phyloP scores from a whole-genome alignment of 371 early-diverging fungal genomes.

The Lichtheimia ornata region DNA sequence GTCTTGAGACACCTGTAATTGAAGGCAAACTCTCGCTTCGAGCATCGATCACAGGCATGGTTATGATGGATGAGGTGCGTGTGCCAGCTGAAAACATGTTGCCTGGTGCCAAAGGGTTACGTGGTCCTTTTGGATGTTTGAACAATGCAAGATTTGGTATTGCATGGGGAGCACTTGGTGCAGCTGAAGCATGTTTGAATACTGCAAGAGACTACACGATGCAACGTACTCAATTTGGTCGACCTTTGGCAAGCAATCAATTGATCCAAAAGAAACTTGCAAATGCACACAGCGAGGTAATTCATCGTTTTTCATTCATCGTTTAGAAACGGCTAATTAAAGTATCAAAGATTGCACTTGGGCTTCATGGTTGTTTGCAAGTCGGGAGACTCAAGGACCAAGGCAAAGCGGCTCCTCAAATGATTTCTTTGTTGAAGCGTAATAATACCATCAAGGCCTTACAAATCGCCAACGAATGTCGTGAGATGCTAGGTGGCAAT shows the following conservation, averaged over 20 bases:
- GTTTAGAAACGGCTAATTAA: not conserved
- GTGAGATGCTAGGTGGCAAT: conserved; percentile 92
- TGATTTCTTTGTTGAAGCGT: conserved; percentile 95
- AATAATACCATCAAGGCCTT: conserved; percentile 95
- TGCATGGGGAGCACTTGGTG: conserved; percentile 96
- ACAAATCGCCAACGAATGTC: conserved; percentile 86
- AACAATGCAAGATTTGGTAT: conserved; percentile 98
- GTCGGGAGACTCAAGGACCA: conserved; percentile 94
- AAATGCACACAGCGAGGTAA: conserved; percentile 87
- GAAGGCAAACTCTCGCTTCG: conserved; percentile 96
- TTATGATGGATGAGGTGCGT: conserved; percentile 97
- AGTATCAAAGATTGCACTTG: conserved; percentile 72
- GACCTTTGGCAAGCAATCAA: conserved; percentile 93
- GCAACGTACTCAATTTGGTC: conserved; percentile 88
- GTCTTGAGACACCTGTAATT: conserved; percentile 86
- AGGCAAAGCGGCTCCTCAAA: conserved; percentile 88
- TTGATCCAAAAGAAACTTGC: conserved; percentile 96
- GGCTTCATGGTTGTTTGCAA: conserved; percentile 86
- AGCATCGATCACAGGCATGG: conserved; percentile 96
- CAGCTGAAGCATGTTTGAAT: conserved; percentile 90
- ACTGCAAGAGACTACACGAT: conserved; percentile 90
- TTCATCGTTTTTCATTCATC: not conserved
- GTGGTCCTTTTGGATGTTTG: conserved; percentile 96
- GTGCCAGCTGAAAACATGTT: conserved; percentile 89
- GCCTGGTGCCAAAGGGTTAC: conserved; percentile 86